Evolutionary conservation across 192 early-diverging fungal genomes (phyloP), one percentile per base, ranked within the genome.

Genomic region (Spinellus fusiger): DNA sequence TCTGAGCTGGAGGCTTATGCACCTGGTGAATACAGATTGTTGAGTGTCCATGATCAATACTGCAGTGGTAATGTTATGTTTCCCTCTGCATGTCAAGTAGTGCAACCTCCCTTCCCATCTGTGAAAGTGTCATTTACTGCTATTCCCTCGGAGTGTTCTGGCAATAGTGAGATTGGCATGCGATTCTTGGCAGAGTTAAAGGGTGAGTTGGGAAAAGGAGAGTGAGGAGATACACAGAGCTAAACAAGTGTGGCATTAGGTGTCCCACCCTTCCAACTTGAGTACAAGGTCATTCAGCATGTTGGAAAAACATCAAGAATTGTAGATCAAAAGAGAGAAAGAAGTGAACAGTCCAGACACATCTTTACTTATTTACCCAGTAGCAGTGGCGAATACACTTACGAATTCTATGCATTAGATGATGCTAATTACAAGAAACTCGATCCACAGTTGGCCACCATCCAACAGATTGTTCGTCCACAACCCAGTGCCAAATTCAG

Each of bases 391-490:
- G 58, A 65, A 22, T 74, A 74, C 48, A 57, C 49, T 26, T 74
- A 74, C 33, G 67, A 74, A 10, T 74, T 74, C 54, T 33, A 12
- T 16, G 34, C 58, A 16, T 49, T 74, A 38, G 44, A 56, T 31
- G 72, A 74, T 54, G 37, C 31, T 3, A 47, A 69, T 34, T 74
- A 74, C 34, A 71, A 71, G 52, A 62, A 54, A 31, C 59, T 49
- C 4, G 23, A 54, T 37, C 23, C 63, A 18, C 15, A 61, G 25
- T 57, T 71, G 15, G 16, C 29, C 22, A 27, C 56, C 0, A 62
- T 75, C 6, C 37, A 71, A 4, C 77, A 78, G 48, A 40, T 59
- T 5, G 77, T 78, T 35, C 73, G 73, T 48, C 77, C 77, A 10
- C 74, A 78, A 59, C 77, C 77, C 18, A 35, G 65, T 37, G 77